These are phyloP conservation scores for Micractinium conductrix DNA, from an alignment of 139 green algal genomes.

Conservation along the genomic window DNA sequence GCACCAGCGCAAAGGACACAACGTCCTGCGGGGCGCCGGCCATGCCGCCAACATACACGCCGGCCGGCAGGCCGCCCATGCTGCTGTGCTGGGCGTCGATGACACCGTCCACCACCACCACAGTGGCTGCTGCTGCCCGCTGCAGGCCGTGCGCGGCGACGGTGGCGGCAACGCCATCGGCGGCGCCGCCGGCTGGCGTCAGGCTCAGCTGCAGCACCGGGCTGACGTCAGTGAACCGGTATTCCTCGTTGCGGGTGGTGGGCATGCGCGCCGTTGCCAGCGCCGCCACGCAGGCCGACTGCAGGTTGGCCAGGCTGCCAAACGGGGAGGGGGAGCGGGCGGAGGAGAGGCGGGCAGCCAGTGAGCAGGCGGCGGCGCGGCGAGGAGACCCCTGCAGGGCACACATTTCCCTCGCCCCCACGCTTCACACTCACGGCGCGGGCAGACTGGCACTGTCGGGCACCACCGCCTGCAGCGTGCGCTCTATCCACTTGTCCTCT, in stretches of 20 bases:
- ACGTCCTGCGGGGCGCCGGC: constrained; percentile 59
- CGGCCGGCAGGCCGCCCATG: constrained; percentile 50
- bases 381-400: too few relatives aligned
- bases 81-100: constrained; percentile 53
- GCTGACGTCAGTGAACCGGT: constrained; percentile 85
- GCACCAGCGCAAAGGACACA: constrained; percentile 26
- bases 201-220: constrained; percentile 51
- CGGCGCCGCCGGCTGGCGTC: constrained; percentile 19
- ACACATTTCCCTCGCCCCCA: background rate
- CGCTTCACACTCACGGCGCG: background rate
- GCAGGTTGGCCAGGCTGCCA: constrained; percentile 54
- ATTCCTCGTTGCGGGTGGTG: constrained; percentile 83
- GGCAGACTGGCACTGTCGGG: background rate
- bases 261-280: constrained; percentile 77
- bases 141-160: constrained; percentile 20
- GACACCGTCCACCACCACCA: constrained; percentile 77
- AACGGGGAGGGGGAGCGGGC: background rate
- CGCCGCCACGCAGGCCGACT: constrained; percentile 39
- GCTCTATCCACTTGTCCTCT: constrained; percentile 52
- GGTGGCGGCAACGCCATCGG: constrained; percentile 11
- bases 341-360: background rate
- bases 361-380: too few relatives aligned
- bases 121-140: constrained; percentile 17
- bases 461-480: constrained; percentile 10
- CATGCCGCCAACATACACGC: constrained; percentile 70